A percentile compares a stretch with the other conserved stretches of the same genome.
Conservation (phyloP, 805 yeast species). For the Candida vaughaniae region DNA sequence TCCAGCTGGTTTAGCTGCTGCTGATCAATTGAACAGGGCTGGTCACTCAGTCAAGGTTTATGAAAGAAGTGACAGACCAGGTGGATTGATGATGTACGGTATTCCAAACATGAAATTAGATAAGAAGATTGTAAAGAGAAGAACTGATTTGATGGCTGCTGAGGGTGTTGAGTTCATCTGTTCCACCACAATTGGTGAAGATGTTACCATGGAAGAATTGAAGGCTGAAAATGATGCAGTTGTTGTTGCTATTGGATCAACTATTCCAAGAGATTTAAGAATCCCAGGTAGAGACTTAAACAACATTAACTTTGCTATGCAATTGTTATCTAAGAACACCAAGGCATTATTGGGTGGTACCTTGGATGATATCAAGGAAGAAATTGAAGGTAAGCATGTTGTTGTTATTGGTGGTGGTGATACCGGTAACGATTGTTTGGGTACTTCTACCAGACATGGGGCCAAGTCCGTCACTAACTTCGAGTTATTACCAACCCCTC, state of each 20-base stretch:
- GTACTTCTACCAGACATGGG: constrained; percentile 96
- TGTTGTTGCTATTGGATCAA: constrained; percentile 88
- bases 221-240: constrained; percentile 74
- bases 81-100: constrained; percentile 98
- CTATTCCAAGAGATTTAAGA: constrained; percentile 91
- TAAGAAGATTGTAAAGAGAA: constrained; percentile 87
- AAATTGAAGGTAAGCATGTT: constrained; percentile 81
- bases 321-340: constrained; percentile 80
- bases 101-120: constrained; percentile 98
- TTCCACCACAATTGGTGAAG: constrained; percentile 82
- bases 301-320: constrained; percentile 94
- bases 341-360: constrained; percentile 81
- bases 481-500: constrained; percentile 92
- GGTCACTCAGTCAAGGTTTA: constrained; percentile 91
- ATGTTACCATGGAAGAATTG: constrained; percentile 68
- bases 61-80: constrained; percentile 93
- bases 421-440: constrained; percentile 98
- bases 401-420: constrained; percentile 99
- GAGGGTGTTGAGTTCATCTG: constrained; percentile 85
- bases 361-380: constrained; percentile 70
- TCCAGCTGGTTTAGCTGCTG: constrained; percentile 95
- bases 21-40: constrained; percentile 95
- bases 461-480: constrained; percentile 92
- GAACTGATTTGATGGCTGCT: constrained; percentile 84
- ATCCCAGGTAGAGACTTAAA: constrained; percentile 91